phyloP scores from a whole-genome alignment of 306 rosid genomes.

The Quercus dentata region DNA sequence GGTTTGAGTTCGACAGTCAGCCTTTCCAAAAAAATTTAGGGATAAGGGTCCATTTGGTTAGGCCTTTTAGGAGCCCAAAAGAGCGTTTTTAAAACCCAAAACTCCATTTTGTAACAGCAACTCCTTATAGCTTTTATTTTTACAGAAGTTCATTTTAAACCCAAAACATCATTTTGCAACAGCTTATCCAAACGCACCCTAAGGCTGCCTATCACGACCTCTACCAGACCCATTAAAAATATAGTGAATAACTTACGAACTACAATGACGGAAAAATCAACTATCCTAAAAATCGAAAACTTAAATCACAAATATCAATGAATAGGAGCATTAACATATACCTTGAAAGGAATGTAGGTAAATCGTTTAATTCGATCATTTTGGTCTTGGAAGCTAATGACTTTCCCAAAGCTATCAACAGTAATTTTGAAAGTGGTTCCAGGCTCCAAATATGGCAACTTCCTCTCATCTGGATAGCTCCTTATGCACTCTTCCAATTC shows the following conservation, averaged over 20 bases:
- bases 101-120: too few relatives aligned
- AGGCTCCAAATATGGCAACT: slow-evolving; percentile 63
- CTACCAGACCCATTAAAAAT: background rate
- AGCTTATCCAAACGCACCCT: too few relatives aligned
- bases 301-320: background rate
- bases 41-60: too few relatives aligned
- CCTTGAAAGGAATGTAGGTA: slow-evolving; percentile 84
- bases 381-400: slow-evolving; percentile 63
- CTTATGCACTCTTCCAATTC: slow-evolving; percentile 66
- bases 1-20: too few relatives aligned
- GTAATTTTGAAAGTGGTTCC: slow-evolving; percentile 75
- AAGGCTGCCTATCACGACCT: too few relatives aligned
- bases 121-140: too few relatives aligned
- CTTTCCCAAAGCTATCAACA: slow-evolving; percentile 86
- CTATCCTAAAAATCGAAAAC: background rate
- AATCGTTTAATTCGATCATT: slow-evolving; percentile 66
- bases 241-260: background rate
- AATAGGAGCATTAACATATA: background rate
- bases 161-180: too few relatives aligned
- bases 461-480: slow-evolving; percentile 67
- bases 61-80: too few relatives aligned
- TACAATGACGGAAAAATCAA: background rate
- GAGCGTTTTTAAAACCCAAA: too few relatives aligned
- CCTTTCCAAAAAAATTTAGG: too few relatives aligned
- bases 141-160: too few relatives aligned